A percentile compares a stretch with the other conserved stretches of the same genome.
Conservation (phyloP, 805 yeast species). For the Spathaspora arborariae region DNA sequence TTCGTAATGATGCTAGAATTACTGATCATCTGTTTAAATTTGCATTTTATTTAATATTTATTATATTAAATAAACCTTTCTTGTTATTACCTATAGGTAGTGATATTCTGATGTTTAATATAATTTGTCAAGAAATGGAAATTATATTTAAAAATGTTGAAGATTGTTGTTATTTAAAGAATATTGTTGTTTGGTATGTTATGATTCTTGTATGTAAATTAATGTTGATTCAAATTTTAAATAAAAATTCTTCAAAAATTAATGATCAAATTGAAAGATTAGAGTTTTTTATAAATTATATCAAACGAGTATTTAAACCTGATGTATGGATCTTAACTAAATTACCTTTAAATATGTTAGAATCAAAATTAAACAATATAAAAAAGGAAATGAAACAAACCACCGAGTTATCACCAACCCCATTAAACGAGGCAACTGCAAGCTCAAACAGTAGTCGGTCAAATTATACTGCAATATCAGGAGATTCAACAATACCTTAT, state of each 20-base stretch:
- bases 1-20: background rate
- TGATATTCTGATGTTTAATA: background rate
- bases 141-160: background rate
- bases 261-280: background rate
- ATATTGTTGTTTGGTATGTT: constrained; percentile 2
- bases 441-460: background rate
- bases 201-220: constrained; percentile 2
- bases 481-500: background rate
- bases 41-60: constrained; percentile 2
- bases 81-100: background rate
- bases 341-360: constrained; percentile 6
- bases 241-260: background rate
- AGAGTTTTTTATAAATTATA: constrained; percentile 1
- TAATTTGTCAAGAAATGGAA: constrained; percentile 1
- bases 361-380: constrained; percentile 16
- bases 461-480: background rate
- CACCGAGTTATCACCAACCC: background rate
- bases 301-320: background rate
- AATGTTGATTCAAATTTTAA: background rate
- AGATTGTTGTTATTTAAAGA: background rate
- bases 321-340: constrained; percentile 1
- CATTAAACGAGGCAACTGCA: background rate
- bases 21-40: constrained; percentile 3
- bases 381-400: constrained; percentile 16
- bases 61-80: constrained; percentile 5